Base-by-base conservation (phyloP, 2,329 filamentous ascomycete genomes). In the Whalleya microplaca region DNA sequence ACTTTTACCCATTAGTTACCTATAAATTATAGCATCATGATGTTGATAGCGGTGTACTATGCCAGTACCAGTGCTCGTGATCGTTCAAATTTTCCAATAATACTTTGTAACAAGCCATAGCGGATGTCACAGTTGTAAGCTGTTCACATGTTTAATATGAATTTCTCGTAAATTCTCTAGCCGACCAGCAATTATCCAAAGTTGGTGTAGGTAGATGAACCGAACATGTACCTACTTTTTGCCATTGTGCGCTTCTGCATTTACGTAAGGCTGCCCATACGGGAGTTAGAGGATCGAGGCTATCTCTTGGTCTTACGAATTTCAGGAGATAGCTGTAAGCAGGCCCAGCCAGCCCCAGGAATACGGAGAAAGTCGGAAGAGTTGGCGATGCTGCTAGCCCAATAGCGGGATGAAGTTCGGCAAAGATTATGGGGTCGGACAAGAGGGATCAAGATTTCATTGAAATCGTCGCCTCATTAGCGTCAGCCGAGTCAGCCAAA, bases 371-470 rank as follows among this genome's bases (percentile, higher is more conserved):
- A 55, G 21, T 63, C 60, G 60, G 60, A 45, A 61, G 20, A 12
- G 8, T 7, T 56, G 10, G 16, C 21, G 50, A 57, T 56, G 37
- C 48, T 42, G n/a, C 52, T 58, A 63, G 48, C 58, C 57, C 60
- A 63, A 63, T 63, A 27, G 48, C 58, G 60, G 60, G 58, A 54
- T 58, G 55, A 63, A 63, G 52, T 61, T 63, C 60, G 60, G 60
- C 50, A 58, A 54, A 47, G 19, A 14, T 5, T 20, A 47, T 37
- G 49, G 60, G 43, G 48, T 41, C 32, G 32, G 52, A 60, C 53
- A 45, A 49, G 54, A 21, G 20, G 20, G 20, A 41, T 23, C 41
- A 41, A 49, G 51, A 58, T 57, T n/a, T 53, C 53, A 45, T 53
- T 6, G 10, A 6, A 37, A 37, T 3, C 32, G 32, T 6, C 32